phyloP scores from a whole-genome alignment of 345 rosid species.

The Hypericum androsaemum region DNA sequence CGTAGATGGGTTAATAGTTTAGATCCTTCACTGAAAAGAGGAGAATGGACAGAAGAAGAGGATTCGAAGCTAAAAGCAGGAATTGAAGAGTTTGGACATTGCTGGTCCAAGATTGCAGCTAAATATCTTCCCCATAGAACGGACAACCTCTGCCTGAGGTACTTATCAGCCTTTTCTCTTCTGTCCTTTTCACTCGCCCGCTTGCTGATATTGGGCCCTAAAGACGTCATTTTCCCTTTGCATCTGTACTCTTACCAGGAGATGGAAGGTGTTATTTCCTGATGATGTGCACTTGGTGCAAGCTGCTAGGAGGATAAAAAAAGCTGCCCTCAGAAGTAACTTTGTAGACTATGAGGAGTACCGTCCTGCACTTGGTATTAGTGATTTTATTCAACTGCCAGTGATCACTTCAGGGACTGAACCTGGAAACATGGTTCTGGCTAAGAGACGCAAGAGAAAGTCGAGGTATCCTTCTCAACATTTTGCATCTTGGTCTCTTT shows the following conservation, averaged over 20 bases:
- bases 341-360: conserved; percentile 84
- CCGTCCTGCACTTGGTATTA: conserved; percentile 58
- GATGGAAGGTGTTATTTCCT: conserved; percentile 71
- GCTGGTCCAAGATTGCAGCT: conserved; percentile 72
- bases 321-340: conserved; percentile 46
- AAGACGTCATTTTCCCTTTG: conserved; percentile 1
- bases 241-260: conserved; percentile 48
- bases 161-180: conserved; percentile 2
- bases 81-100: conserved; percentile 43
- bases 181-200: background rate
- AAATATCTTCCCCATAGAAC: conserved; percentile 52
- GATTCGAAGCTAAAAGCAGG: conserved; percentile 59
- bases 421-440: conserved; percentile 13
- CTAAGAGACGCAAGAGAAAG: conserved; percentile 33
- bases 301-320: conserved; percentile 46
- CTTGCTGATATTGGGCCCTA: background rate
- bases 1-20: conserved; percentile 72
- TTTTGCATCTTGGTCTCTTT: background rate
- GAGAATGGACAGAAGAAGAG: conserved; percentile 71
- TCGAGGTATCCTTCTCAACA: conserved; percentile 35
- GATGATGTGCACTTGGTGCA: conserved; percentile 48
- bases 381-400: conserved; percentile 39
- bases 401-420: conserved; percentile 22
- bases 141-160: conserved; percentile 81
- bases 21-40: conserved; percentile 56